phyloP scores from a whole-genome alignment of 148 eudicot species.

The Rhododendron griersonianum region DNA sequence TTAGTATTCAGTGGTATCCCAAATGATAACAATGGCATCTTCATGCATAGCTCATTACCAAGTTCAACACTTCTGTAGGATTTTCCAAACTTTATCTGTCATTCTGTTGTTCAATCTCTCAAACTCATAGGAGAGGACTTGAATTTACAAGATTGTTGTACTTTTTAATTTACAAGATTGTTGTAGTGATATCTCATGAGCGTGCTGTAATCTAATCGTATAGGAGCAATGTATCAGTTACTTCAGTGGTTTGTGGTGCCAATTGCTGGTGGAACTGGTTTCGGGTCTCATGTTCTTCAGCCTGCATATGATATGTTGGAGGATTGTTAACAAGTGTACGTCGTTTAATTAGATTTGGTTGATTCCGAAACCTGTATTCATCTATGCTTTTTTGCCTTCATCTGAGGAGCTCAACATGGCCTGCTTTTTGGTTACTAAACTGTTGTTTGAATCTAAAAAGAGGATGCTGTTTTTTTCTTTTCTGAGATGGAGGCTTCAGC shows the following conservation, averaged over 20 bases:
- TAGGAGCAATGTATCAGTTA: background rate
- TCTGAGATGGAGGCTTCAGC: background rate
- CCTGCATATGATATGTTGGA: background rate
- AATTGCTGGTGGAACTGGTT: background rate
- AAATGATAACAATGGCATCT: background rate
- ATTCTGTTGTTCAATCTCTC: background rate
- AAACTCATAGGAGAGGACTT: background rate
- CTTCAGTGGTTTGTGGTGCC: background rate
- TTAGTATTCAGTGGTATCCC: background rate
- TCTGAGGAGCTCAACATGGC: constrained; percentile 1
- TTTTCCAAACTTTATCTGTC: background rate
- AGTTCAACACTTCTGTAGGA: background rate
- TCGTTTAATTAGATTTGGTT: background rate
- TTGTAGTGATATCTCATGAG: background rate
- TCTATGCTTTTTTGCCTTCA: background rate
- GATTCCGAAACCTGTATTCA: background rate
- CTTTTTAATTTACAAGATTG: background rate
- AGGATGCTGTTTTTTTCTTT: background rate
- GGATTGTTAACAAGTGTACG: background rate
- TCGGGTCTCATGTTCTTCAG: background rate
- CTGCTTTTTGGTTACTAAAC: background rate
- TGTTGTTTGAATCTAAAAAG: background rate
- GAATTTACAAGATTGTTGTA: background rate
- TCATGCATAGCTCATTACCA: background rate
- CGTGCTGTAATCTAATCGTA: background rate